phyloP scores from a whole-genome alignment of 2,329 filamentous ascomycete species.

The Paraphaeosphaeria minitans region DNA sequence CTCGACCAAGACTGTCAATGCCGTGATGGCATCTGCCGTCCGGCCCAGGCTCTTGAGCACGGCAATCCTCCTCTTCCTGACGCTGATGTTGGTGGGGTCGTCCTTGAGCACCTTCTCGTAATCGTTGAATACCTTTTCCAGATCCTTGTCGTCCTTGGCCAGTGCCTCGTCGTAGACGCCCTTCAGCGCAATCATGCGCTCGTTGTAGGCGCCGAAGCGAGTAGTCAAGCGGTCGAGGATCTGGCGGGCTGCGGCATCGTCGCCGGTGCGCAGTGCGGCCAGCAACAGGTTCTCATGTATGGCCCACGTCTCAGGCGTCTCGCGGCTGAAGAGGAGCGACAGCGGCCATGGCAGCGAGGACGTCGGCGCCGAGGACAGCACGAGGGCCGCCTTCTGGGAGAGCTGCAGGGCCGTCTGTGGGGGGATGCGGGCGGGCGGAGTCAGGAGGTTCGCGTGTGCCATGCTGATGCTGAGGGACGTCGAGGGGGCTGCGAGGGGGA shows the following conservation, averaged over 20 bases:
- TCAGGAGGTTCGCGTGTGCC: slow-evolving; percentile 45
- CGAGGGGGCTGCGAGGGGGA: background rate
- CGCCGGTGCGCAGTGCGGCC: slow-evolving; percentile 81
- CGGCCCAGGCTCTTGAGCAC: slow-evolving; percentile 76
- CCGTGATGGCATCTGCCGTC: slow-evolving; percentile 72
- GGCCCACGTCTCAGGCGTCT: slow-evolving; percentile 81
- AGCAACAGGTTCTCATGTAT: slow-evolving; percentile 86
- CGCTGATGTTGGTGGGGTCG: slow-evolving; percentile 79
- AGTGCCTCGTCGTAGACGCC: slow-evolving; percentile 86
- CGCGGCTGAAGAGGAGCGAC: slow-evolving; percentile 58
- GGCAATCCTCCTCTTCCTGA: slow-evolving; percentile 83
- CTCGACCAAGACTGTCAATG: slow-evolving; percentile 76
- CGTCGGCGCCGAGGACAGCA: slow-evolving; percentile 47
- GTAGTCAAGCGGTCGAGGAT: slow-evolving; percentile 76
- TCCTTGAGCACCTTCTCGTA: slow-evolving; percentile 78
- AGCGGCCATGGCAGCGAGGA: slow-evolving; percentile 57
- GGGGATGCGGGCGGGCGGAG: slow-evolving; percentile 47
- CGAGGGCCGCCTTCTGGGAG: slow-evolving; percentile 53
- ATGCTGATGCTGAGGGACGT: slow-evolving; percentile 29
- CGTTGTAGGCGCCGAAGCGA: slow-evolving; percentile 83
- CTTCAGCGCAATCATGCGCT: slow-evolving; percentile 81
- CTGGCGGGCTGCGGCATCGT: slow-evolving; percentile 76
- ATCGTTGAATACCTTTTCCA: slow-evolving; percentile 73
- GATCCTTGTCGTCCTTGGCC: slow-evolving; percentile 67
- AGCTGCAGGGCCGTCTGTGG: slow-evolving; percentile 51